Base-by-base conservation (phyloP, 495 filamentous ascomycete species). In the Podospora comata region DNA sequence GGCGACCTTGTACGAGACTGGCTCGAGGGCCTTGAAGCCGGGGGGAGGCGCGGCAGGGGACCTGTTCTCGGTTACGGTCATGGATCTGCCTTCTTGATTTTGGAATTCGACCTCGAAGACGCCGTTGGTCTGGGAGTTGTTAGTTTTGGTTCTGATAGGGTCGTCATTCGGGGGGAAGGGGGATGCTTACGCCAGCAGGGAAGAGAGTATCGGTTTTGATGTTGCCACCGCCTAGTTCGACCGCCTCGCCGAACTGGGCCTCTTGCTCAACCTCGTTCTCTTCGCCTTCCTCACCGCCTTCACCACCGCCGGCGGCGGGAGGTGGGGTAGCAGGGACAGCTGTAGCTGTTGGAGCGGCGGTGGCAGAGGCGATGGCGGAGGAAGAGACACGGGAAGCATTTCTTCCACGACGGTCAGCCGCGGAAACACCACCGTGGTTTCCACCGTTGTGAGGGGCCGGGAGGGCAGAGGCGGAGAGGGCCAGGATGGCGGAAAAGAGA, bases 51-150 rank as follows among this genome's bases (percentile, higher is more conserved):
- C 27, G 13, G 71, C 74, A 16, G 79, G 78, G 55, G 71, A 76
- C 23, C 60, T 65, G 71, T 80, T 79, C 58, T 80, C 76, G 60
- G 71, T 75, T 60, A 82, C 79, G 54, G 72, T 72, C 6, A 80
- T 57, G 27, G 67, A 66, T 23, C 75, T 70, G 34, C 57, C 70
- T 9, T 70, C 19, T 13, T 67, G 48, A 64, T 76, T 77, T 65
- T 78, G 73, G 72, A 80, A 77, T 64, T 80, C 77, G 67, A 79
- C 71, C 53, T 81, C 79, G 65, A 81, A 73, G 34, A 58, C 39
- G 23, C 79, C 78, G 66, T 70, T 71, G 53, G 67, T 54, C 77
- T 80, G 32, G 4, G 3, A 44, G 13, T 9, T 32, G 53, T 70
- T 48, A 60, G 54, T 44, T 27, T 39, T 39, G 56, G 55, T 19